Evolutionary conservation across 2,329 filamentous ascomycete species (phyloP), one percentile per base, ranked within the genome.

Genomic region (Catunica adiposa): DNA sequence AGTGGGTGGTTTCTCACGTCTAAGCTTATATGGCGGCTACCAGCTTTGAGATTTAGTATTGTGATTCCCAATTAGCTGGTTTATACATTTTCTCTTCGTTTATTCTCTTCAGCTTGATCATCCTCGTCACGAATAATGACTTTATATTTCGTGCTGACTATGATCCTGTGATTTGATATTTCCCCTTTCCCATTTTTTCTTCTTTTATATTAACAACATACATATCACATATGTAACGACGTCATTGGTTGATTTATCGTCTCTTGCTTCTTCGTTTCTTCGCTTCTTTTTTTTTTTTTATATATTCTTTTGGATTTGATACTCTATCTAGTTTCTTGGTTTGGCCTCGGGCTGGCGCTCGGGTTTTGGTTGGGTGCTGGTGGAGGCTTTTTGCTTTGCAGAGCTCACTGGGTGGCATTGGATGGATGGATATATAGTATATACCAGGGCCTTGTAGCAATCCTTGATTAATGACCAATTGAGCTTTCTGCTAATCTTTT

Each of bases 1-100:
- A 58, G 51, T 58, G 57, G 57, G 57, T 54, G 40, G 53, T 58
- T 31, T 58, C 57, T 2, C 56, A 58, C 14, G 52, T 47, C 8
- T 58, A 51, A 56, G 37, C 8, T 2, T 48, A 20, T n/a, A 23
- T n/a, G 20, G 4, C 17, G 22, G 22, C 23, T 14, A 34, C 15
- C 15, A 8, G 4, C 11, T 5, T 34, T 11, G 29, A 34, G 29
- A 34, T 34, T 5, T 5, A 5, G 11, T 34, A 34, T 34, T 34
- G 11, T 34, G 11, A 34, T 34, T n/a, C 29, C 11, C 11, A 34
- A 11, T 34, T 11, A 34, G 29, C 29, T 5, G 29, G 11, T 34
- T 11, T 34, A 34, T 11, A 34, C 29, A 34, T 34, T 11, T 11
- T 34, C 29, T 5, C 29, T 34, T 17, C 31, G 25, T 22, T 14